These are phyloP conservation scores for Neurospora sp. DNA, from an alignment of 495 filamentous ascomycete species.

Conservation along the genomic window DNA sequence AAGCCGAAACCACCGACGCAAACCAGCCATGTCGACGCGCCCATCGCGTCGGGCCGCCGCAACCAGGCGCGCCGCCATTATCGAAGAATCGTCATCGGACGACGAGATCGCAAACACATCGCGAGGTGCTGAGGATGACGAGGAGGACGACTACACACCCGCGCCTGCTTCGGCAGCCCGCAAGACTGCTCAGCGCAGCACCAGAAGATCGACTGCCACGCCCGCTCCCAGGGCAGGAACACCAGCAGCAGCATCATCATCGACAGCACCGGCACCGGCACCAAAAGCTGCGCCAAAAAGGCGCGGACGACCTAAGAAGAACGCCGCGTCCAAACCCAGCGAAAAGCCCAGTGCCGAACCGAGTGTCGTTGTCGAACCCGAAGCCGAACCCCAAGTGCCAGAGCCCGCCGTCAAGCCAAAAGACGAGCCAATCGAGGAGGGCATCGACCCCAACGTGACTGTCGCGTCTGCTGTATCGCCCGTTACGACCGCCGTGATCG, in stretches of 20 bases:
- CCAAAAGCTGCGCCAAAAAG: conserved; percentile 27
- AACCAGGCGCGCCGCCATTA: conserved; percentile 53
- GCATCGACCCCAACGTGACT: conserved; percentile 48
- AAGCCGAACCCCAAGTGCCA: background rate
- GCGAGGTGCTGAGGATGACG: conserved; percentile 48
- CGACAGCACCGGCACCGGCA: conserved; percentile 15
- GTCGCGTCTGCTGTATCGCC: conserved; percentile 37
- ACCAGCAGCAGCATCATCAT: background rate
- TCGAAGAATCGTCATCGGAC: conserved; percentile 55
- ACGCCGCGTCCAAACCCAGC: conserved; percentile 15
- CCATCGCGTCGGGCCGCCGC: conserved; percentile 62
- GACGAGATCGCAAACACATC: conserved; percentile 55
- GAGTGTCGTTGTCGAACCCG: background rate
- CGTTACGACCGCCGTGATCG: conserved; percentile 5
- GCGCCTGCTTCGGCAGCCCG: conserved; percentile 38
- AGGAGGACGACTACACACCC: conserved; percentile 71
- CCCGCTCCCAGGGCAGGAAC: conserved; percentile 22
- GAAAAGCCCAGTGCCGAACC: conserved; percentile 39
- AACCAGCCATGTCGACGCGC: conserved; percentile 49
- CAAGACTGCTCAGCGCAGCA: conserved; percentile 19
- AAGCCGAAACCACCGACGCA: background rate
- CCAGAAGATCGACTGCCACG: conserved; percentile 45
- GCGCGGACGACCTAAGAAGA: conserved; percentile 6
- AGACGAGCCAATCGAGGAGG: conserved; percentile 19
- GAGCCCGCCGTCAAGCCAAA: background rate